Evolutionary conservation across 768 basidiomycete species (phyloP).

Genomic region (Amanita rimosa): DNA sequence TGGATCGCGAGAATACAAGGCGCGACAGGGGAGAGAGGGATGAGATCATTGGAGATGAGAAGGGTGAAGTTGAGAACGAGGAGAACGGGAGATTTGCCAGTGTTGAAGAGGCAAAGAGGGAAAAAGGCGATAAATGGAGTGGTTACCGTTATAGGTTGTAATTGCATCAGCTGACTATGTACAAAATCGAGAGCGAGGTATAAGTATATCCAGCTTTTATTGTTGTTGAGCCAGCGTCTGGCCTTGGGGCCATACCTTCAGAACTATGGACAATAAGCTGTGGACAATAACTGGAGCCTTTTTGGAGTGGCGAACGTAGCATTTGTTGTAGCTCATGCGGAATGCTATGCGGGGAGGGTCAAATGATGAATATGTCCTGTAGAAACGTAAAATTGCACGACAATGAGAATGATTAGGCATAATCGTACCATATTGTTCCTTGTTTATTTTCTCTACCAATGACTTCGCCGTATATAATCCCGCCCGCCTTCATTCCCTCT

Average conservation of each 20-base stretch:
- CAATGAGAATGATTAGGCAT: constrained; percentile 1
- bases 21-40: constrained; percentile 60
- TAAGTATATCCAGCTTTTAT: no score
- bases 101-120: constrained; percentile 52
- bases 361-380: no score
- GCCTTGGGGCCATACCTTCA: no score
- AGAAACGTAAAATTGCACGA: no score
- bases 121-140: constrained; percentile 68
- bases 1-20: constrained; percentile 51
- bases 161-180: no score
- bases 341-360: no score
- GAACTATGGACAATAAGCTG: no score
- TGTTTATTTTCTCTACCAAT: constrained; percentile 26
- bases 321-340: no score
- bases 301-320: no score
- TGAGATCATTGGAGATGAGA: constrained; percentile 49
- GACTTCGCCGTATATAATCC: constrained; percentile 23
- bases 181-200: no score
- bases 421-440: constrained; percentile 33
- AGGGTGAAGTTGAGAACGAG: constrained; percentile 21
- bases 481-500: background rate
- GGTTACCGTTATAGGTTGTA: constrained; percentile 61
- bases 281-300: no score
- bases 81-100: constrained; percentile 48
- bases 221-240: no score